Percentiles rank a stretch among this genome's conserved stretches.
phyloP scores from a whole-genome alignment of 768 basidiomycete species.

The Lactarius vividus region DNA sequence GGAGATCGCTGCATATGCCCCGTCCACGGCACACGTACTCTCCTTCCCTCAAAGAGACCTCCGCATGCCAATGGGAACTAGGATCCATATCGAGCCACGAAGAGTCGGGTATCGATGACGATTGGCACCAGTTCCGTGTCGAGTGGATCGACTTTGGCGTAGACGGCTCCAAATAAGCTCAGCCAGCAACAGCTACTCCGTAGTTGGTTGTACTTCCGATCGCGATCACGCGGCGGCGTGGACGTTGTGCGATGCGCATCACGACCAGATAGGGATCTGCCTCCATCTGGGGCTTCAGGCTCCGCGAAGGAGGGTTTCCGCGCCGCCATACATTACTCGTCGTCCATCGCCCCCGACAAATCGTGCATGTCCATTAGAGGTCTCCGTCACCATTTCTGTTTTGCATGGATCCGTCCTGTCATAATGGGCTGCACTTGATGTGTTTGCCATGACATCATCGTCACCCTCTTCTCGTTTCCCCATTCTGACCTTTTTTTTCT shows the following conservation, averaged over 20 bases:
- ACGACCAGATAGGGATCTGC: background rate
- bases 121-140: slow-evolving; percentile 25
- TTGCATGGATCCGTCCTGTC: background rate
- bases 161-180: background rate
- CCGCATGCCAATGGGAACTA: slow-evolving; percentile 2
- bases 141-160: slow-evolving; percentile 24
- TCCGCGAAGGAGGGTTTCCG: background rate
- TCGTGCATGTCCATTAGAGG: slow-evolving; percentile 2
- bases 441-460: slow-evolving; percentile 2
- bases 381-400: background rate
- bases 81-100: slow-evolving; percentile 4
- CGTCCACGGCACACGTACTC: background rate
- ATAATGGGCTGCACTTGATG: slow-evolving; percentile 17
- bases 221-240: background rate
- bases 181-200: background rate
- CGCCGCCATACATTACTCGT: background rate
- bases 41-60: slow-evolving; percentile 2
- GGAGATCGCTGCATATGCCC: background rate
- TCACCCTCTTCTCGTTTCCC: background rate
- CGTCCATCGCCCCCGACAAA: background rate
- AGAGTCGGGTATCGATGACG: slow-evolving; percentile 10
- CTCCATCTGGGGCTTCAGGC: background rate
- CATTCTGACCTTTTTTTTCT: background rate
- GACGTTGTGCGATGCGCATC: background rate
- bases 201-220: background rate